Percentiles rank a stretch among this genome's conserved stretches.
Evolutionary conservation across 2,329 filamentous ascomycete genomes (phyloP).

Genomic region (Calcarisporium arbuscula): DNA sequence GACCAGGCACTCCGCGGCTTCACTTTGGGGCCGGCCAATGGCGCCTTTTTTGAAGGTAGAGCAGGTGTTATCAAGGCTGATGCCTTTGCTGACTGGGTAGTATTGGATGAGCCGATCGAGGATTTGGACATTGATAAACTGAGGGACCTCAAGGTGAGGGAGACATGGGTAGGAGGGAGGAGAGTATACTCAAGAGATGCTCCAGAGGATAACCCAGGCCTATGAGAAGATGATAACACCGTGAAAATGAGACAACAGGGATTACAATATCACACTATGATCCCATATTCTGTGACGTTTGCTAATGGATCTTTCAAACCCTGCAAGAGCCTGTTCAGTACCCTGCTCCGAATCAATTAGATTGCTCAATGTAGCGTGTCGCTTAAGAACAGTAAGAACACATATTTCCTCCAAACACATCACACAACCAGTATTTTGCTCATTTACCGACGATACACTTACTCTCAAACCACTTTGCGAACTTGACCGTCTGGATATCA

Average conservation of each 20-base stretch:
- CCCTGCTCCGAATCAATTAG: neutral
- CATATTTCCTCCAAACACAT: neutral
- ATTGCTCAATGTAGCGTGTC: neutral
- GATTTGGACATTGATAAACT: constrained; percentile 44
- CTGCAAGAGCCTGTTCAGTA: no score
- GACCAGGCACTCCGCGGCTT: constrained; percentile 58
- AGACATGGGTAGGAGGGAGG: constrained; percentile 63
- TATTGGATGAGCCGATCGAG: constrained; percentile 54
- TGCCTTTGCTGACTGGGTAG: constrained; percentile 63
- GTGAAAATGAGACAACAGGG: neutral
- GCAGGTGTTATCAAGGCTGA: constrained; percentile 55
- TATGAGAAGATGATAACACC: constrained; percentile 8
- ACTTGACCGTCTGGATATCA: constrained; percentile 48
- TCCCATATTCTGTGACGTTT: no score
- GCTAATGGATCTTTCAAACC: no score
- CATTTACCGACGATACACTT: constrained; percentile 32
- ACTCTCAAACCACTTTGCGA: constrained; percentile 49
- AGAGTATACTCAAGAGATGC: constrained; percentile 32
- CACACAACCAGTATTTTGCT: constrained; percentile 20
- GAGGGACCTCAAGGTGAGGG: constrained; percentile 47
- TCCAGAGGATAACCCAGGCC: constrained; percentile 7
- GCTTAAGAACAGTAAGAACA: neutral
- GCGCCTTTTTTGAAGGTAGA: constrained; percentile 51
- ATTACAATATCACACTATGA: no score
- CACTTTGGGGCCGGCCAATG: constrained; percentile 52